phyloP scores from a whole-genome alignment of 2,329 filamentous ascomycete species.

The Arachnopeziza araneosa region DNA sequence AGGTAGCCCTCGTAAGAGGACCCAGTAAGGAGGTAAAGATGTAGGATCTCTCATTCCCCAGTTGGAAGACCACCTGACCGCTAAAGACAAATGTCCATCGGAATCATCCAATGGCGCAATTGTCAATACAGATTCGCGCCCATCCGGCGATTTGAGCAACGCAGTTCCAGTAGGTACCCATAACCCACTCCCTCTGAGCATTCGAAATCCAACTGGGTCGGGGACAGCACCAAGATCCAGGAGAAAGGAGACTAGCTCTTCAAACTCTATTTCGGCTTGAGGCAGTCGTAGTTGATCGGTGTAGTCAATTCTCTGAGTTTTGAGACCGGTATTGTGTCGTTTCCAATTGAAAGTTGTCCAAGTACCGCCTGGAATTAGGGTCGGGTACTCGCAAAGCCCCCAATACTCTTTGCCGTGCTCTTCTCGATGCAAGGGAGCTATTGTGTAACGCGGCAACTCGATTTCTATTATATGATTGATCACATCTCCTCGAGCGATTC shows the following conservation, averaged over 20 bases:
- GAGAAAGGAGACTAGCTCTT: constrained; percentile 55
- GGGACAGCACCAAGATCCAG: constrained; percentile 59
- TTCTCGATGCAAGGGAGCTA: constrained; percentile 54
- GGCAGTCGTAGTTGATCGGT: constrained; percentile 42
- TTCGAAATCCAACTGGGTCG: constrained; percentile 51
- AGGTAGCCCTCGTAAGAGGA: constrained; percentile 38
- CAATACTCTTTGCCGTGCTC: constrained; percentile 52
- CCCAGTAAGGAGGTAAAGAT: constrained; percentile 56
- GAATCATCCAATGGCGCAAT: constrained; percentile 53
- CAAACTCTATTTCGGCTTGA: constrained; percentile 47
- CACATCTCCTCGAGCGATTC: constrained; percentile 56
- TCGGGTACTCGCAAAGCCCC: constrained; percentile 45
- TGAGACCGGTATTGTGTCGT: constrained; percentile 54
- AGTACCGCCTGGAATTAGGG: constrained; percentile 51
- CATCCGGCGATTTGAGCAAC: constrained; percentile 48
- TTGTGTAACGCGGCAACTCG: constrained; percentile 58
- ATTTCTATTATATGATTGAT: constrained; percentile 63
- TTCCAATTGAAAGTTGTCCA: constrained; percentile 65
- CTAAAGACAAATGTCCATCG: constrained; percentile 53
- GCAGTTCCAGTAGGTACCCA: constrained; percentile 57
- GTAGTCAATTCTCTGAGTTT: constrained; percentile 59
- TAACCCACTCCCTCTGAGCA: constrained; percentile 50
- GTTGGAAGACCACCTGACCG: constrained; percentile 48
- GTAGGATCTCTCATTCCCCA: constrained; percentile 48
- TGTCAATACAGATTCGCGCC: constrained; percentile 43